Percentiles rank a stretch among this genome's conserved stretches.
Conservation (phyloP, 306 rosid genomes). For the Erythrophleum fordii region DNA sequence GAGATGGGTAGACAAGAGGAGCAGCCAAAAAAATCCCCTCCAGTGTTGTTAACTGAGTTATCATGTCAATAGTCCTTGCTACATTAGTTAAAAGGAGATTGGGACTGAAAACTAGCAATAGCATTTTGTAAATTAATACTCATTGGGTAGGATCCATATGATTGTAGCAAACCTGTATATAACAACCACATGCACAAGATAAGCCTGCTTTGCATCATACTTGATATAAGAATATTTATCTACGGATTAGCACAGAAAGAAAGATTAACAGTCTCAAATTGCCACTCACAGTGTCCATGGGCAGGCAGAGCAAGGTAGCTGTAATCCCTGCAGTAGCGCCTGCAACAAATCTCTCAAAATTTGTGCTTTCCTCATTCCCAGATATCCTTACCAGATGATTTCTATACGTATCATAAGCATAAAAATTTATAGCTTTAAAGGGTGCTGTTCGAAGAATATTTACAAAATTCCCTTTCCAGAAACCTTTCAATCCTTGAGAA, state of each 20-base stretch:
- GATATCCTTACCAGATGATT: conserved; percentile 59
- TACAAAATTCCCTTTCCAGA: conserved; percentile 95
- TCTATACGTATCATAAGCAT: conserved; percentile 87
- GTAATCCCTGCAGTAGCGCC: conserved; percentile 98
- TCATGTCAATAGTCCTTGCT: conserved; percentile 9
- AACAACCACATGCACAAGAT: conserved; percentile 8
- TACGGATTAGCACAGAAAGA: conserved; percentile 17
- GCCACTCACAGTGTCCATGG: conserved; percentile 87
- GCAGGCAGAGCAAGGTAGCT: conserved; percentile 87
- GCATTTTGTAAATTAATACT: conserved; percentile 15
- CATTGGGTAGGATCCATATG: neutral
- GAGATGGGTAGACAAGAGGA: conserved; percentile 3
- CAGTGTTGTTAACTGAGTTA: neutral
- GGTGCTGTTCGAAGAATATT: conserved; percentile 96
- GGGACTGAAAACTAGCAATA: neutral
- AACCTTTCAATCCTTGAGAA: conserved; percentile 92
- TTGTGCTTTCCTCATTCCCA: conserved; percentile 73
- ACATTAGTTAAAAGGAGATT: neutral
- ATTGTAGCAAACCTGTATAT: conserved; percentile 10
- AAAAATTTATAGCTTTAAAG: conserved; percentile 90
- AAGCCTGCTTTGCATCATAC: conserved; percentile 23
- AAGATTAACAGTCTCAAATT: conserved; percentile 27
- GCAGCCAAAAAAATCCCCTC: neutral
- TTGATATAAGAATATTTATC: conserved; percentile 22
- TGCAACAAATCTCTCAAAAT: conserved; percentile 87